phyloP scores from a whole-genome alignment of 2,329 filamentous ascomycete species.

The Calonectria pseudoreteaudii region DNA sequence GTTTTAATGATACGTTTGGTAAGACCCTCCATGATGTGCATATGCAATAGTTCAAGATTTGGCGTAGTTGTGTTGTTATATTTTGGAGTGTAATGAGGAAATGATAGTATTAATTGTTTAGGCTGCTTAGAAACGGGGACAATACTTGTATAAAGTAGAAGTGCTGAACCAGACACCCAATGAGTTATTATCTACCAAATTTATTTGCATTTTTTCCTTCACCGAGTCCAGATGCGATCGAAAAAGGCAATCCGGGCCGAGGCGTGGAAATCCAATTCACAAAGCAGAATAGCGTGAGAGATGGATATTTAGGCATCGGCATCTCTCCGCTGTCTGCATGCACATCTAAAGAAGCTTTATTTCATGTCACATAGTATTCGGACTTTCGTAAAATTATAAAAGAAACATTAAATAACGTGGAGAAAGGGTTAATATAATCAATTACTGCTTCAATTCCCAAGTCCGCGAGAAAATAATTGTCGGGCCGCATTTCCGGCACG shows the following conservation, averaged over 20 bases:
- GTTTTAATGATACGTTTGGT: neutral
- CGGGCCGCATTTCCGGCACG: neutral
- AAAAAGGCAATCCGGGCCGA: neutral
- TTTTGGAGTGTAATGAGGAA: neutral
- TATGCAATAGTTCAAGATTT: neutral
- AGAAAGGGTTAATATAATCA: neutral
- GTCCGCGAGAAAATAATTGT: neutral
- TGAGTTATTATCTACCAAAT: neutral
- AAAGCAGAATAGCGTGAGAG: neutral
- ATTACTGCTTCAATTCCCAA: neutral
- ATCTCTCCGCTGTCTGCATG: neutral
- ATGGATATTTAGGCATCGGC: neutral
- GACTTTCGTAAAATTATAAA: neutral
- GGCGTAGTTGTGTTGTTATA: neutral
- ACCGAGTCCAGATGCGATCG: neutral
- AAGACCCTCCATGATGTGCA: constrained; percentile 3
- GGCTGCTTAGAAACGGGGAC: neutral
- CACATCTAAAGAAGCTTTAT: neutral
- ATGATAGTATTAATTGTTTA: too few relatives aligned
- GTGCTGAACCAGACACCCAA: rapidly evolving
- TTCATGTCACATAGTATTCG: neutral
- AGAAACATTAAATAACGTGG: neutral
- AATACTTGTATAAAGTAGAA: neutral
- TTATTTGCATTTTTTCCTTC: neutral
- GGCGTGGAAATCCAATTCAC: neutral